Conservation (phyloP, 306 rosid genomes). For the Luffa aegyptiaca region DNA sequence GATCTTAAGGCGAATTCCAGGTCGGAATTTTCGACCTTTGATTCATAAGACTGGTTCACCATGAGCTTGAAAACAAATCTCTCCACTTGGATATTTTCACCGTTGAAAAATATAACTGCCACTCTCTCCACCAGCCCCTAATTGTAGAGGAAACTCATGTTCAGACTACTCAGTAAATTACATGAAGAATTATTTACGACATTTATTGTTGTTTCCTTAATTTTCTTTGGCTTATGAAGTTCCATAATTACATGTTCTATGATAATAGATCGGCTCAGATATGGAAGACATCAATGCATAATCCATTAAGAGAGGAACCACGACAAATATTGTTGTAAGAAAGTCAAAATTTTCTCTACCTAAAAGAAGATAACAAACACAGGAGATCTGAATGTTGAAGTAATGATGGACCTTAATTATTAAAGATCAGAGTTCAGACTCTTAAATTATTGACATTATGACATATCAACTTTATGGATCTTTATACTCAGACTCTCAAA, state of each 20-base stretch:
- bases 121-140: conserved; percentile 82
- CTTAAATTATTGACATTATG: too few relatives aligned
- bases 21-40: conserved; percentile 48
- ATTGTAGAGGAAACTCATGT: conserved; percentile 1
- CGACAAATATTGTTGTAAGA: neutral
- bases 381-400: neutral
- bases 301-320: neutral
- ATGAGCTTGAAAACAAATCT: conserved; percentile 62
- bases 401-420: neutral
- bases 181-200: neutral
- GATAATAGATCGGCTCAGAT: neutral
- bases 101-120: conserved; percentile 54
- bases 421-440: too few relatives aligned
- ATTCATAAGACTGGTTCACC: conserved; percentile 43
- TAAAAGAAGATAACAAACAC: neutral
- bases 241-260: neutral
- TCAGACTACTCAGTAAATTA: conserved; percentile 1
- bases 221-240: neutral
- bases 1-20: conserved; percentile 78
- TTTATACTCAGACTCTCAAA: neutral
- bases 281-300: neutral
- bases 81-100: conserved; percentile 45
- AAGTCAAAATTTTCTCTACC: neutral
- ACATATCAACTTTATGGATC: too few relatives aligned
- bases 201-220: neutral